These are phyloP conservation scores for Pholiota molesta DNA, from an alignment of 768 basidiomycete genomes.

Conservation along the genomic window DNA sequence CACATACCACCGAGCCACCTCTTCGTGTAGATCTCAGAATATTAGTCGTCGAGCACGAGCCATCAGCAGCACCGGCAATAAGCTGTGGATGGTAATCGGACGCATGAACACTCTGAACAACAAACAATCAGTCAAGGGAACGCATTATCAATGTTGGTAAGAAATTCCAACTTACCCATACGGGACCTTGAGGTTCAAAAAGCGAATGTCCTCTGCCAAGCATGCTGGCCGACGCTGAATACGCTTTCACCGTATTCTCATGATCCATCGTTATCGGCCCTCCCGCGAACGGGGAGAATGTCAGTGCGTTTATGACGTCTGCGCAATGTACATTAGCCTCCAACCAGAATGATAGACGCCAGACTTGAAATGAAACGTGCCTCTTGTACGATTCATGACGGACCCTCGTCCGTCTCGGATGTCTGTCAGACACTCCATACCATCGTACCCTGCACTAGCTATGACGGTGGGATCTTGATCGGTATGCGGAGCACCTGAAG, in stretches of 20 bases:
- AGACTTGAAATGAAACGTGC: slow-evolving; percentile 32
- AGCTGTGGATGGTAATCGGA: slow-evolving; percentile 91
- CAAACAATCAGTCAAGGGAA: background rate
- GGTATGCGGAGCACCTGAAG: slow-evolving; percentile 45
- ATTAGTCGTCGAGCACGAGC: slow-evolving; percentile 76
- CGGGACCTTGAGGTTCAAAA: slow-evolving; percentile 75
- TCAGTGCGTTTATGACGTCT: slow-evolving; percentile 75
- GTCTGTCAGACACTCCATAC: slow-evolving; percentile 75
- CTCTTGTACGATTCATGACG: slow-evolving; percentile 78
- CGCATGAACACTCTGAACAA: slow-evolving; percentile 60
- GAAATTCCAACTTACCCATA: slow-evolving; percentile 63
- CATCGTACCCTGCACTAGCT: slow-evolving; percentile 81
- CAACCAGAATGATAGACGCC: background rate
- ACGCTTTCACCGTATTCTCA: slow-evolving; percentile 79
- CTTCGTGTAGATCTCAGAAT: slow-evolving; percentile 66
- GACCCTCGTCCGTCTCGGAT: slow-evolving; percentile 70
- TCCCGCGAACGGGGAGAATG: slow-evolving; percentile 69
- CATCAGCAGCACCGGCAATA: slow-evolving; percentile 83
- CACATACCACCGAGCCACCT: slow-evolving; percentile 70
- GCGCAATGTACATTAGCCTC: background rate
- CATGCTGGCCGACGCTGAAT: slow-evolving; percentile 72
- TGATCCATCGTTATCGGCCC: slow-evolving; percentile 80
- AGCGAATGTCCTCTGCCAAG: slow-evolving; percentile 74
- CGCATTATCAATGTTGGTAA: background rate
- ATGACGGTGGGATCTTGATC: slow-evolving; percentile 72